A percentile compares a stretch with the other conserved stretches of the same genome.
phyloP scores from a whole-genome alignment of 2,329 filamentous ascomycete species.

The Immersiporthe knoxdaviesiana region DNA sequence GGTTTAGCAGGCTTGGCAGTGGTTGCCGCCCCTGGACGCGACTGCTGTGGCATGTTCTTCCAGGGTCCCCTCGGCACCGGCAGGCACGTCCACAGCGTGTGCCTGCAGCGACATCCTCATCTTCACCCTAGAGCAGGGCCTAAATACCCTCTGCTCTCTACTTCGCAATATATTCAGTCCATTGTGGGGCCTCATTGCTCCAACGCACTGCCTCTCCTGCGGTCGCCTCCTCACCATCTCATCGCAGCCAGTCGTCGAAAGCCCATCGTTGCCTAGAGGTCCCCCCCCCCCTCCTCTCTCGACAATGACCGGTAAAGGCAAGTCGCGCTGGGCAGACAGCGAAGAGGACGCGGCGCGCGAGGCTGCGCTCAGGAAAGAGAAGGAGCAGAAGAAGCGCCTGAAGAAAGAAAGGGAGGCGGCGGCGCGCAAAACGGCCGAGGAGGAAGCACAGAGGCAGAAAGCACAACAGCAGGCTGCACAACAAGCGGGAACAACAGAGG shows the following conservation, averaged over 20 bases:
- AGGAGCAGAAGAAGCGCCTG: slow-evolving; percentile 83
- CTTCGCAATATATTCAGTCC: neutral
- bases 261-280: neutral
- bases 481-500: slow-evolving; percentile 41
- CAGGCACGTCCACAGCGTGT: slow-evolving; percentile 22
- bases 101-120: slow-evolving; percentile 15
- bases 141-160: too few species aligned
- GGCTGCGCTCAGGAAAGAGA: slow-evolving; percentile 75
- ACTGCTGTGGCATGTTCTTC: neutral
- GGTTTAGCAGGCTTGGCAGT: neutral
- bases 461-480: slow-evolving; percentile 25
- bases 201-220: neutral
- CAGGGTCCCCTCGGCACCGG: neutral
- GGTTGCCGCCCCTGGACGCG: neutral
- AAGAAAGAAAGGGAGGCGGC: slow-evolving; percentile 70
- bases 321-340: slow-evolving; percentile 86
- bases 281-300: too few species aligned
- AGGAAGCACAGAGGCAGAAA: slow-evolving; percentile 30
- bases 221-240: neutral
- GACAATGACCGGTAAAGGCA: slow-evolving; percentile 62
- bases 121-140: neutral
- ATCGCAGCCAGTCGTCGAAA: neutral
- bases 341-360: slow-evolving; percentile 79
- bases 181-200: neutral
- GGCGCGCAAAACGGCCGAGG: slow-evolving; percentile 66